Base-by-base conservation (phyloP, 2,329 filamentous ascomycete species). In the Colletotrichum theobromicola region DNA sequence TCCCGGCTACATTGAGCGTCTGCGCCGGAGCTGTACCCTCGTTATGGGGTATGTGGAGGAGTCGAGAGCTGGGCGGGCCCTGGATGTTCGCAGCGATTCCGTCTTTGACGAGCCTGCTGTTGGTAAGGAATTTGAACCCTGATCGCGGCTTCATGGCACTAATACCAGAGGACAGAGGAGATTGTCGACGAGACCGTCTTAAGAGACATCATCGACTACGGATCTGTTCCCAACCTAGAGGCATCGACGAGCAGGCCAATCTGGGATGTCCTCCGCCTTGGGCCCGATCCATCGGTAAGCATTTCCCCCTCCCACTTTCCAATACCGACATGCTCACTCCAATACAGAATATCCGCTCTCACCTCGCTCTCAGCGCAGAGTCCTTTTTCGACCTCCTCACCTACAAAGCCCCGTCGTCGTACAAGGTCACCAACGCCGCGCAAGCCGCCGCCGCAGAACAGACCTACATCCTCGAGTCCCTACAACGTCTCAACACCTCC, bases 1-100 rank as follows among this genome's bases (percentile, higher is more conserved):
- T 72, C 84, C 87, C 0, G 76, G 82, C 13, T 87, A 87, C 62
- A 86, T 86, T 16, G 81, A 86, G 24, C 80, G 82, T 4, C 81
- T 90, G 37, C 82, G 86, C 15, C 82, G 81, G 34, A 90, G 90
- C 77, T 89, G 87, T 70, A 91, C 89, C 0, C 79, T 89, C 10
- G 85, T 85, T 10, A 88, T 91, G 85, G 85, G 88, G 12, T 79
- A 89, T 1, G 82, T 90, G 0, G 90, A 92, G 77, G 87, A 88
- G 71, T 81, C 85, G 5, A 85, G 88, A 37, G 87, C 87, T 0
- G 81, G 84, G 12, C 83, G 89, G 30, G 79, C 87, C 4, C 81
- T 87, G 6, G 85, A 85, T 0, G 83, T 84, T 4, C 83, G 83
- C 32, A 78, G 83, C 3, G 84, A 85, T 1, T 83, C 86, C 4